A percentile compares a stretch with the other conserved stretches of the same genome.
Evolutionary conservation across 148 eudicot genomes (phyloP).

Genomic region (Nyssa sinensis): DNA sequence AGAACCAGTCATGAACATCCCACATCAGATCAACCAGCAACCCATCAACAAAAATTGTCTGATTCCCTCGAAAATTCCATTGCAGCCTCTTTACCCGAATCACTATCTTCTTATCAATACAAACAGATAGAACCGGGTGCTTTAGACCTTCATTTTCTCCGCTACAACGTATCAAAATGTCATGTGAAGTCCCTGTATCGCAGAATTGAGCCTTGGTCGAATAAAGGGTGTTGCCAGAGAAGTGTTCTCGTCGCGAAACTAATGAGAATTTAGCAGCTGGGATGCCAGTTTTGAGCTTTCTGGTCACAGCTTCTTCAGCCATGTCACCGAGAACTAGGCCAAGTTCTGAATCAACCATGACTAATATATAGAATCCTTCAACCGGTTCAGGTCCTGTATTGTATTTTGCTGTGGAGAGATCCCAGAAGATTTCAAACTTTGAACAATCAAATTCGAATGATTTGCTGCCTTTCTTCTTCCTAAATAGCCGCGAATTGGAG

Average conservation of each 20-base stretch:
- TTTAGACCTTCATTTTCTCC: slow-evolving; percentile 52
- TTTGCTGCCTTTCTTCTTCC: slow-evolving; percentile 73
- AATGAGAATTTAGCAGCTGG: slow-evolving; percentile 34
- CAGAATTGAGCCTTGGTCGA: slow-evolving; percentile 57
- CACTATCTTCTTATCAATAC: slow-evolving; percentile 69
- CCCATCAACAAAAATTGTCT: slow-evolving; percentile 78
- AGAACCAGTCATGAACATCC: slow-evolving; percentile 97
- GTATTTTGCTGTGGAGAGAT: slow-evolving; percentile 60
- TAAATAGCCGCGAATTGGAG: slow-evolving; percentile 59
- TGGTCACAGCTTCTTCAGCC: slow-evolving; percentile 35
- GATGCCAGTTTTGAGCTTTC: slow-evolving; percentile 33
- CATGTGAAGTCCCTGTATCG: slow-evolving; percentile 55
- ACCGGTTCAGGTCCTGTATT: slow-evolving; percentile 65
- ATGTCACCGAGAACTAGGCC: slow-evolving; percentile 57
- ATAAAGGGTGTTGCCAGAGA: slow-evolving; percentile 53
- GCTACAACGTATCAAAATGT: slow-evolving; percentile 51
- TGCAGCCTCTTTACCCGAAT: slow-evolving; percentile 64
- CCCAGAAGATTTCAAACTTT: slow-evolving; percentile 62
- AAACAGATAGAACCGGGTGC: slow-evolving; percentile 55
- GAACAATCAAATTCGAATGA: slow-evolving; percentile 31
- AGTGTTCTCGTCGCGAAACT: slow-evolving; percentile 61
- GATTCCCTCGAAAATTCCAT: slow-evolving; percentile 93
- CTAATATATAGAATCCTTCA: slow-evolving; percentile 53
- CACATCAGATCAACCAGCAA: slow-evolving; percentile 80
- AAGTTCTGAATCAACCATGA: slow-evolving; percentile 45